Percentiles rank a stretch among this genome's conserved stretches.
Conservation (phyloP, 1,139 yeast genomes). For the Suhomyces ambrosiae region DNA sequence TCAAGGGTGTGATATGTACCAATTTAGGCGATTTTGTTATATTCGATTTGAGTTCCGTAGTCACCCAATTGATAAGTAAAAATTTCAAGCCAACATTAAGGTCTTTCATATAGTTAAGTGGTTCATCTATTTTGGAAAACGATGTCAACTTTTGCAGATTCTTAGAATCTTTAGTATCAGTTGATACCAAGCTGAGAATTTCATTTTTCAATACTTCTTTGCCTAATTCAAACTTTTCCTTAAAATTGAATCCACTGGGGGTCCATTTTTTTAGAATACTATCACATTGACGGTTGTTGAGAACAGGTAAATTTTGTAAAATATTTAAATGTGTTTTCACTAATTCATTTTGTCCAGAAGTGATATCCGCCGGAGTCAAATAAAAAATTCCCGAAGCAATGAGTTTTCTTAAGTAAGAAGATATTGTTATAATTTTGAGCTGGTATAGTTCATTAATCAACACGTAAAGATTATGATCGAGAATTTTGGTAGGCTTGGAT, state of each 20-base stretch:
- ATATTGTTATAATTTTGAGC: conserved; percentile 54
- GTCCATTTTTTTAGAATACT: conserved; percentile 49
- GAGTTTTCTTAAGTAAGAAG: conserved; percentile 72
- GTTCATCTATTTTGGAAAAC: background rate
- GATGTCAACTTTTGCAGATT: background rate
- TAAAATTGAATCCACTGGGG: conserved; percentile 35
- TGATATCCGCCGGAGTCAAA: conserved; percentile 30
- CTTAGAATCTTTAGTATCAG: background rate
- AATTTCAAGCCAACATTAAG: conserved; percentile 46
- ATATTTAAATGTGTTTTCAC: conserved; percentile 44
- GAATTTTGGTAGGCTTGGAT: conserved; percentile 19
- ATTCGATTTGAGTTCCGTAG: conserved; percentile 38
- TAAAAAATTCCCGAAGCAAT: conserved; percentile 85
- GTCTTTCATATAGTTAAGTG: conserved; percentile 17
- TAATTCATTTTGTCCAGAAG: conserved; percentile 5
- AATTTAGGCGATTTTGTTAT: conserved; percentile 37
- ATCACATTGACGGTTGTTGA: conserved; percentile 53
- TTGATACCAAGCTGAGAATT: conserved; percentile 19
- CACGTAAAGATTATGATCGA: conserved; percentile 45
- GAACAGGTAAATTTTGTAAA: conserved; percentile 55
- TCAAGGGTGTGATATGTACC: conserved; percentile 39
- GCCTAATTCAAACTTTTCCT: conserved; percentile 33
- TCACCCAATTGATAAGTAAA: conserved; percentile 46
- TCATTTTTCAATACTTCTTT: conserved; percentile 27
- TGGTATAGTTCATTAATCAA: conserved; percentile 58